Base-by-base conservation (phyloP, 306 rosid species). In the Hippophae tibetana region DNA sequence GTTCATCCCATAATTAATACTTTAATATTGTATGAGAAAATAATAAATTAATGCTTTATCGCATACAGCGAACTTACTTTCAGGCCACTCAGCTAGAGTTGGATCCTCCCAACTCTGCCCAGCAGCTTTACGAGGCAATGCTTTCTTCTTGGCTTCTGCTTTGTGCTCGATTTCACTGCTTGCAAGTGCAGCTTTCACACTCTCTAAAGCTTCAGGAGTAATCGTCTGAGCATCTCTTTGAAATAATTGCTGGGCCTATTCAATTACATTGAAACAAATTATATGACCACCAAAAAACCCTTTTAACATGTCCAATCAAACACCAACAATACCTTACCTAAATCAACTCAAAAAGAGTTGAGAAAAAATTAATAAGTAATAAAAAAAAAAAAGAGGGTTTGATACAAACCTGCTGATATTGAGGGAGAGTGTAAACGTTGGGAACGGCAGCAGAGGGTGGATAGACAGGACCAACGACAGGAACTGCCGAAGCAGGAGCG, bases 51-150 rank as follows among this genome's bases (percentile, higher is more conserved):
- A 31, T 31, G 38, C 38, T 31, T 31, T 31, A 31, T 31, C 3
- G 38, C 38, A 31, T 31, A 4, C 38, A 63, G 14, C 1, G 47
- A n/a, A 27, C 56, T 48, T 79, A 92, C 99, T 82, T 80, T 92
- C 96, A 0, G 99, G 99, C 96, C 96, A 92, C 60, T 92, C 96
- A 13, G 96, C 78, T 49, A 88, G 99, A 6, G 90, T 74, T 7
- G 96, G 96, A 62, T 92, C 99, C 82, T 88, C 96, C 99, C 99
- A 92, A 4, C 86, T 7, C 67, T 76, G 99, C 7, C 99, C 95
- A 10, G 96, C 99, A 65, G 96, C 99, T 77, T 86, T 92, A 10
- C 96, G 89, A 69, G 99, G 99, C 68, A 92, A 57, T 18, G 96
- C 95, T 74, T 86, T 92, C 96, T 77, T 88, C 67, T 88, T 92